Evolutionary conservation across 495 filamentous ascomycete species (phyloP).

Genomic region (Hyaloscypha bicolor): DNA sequence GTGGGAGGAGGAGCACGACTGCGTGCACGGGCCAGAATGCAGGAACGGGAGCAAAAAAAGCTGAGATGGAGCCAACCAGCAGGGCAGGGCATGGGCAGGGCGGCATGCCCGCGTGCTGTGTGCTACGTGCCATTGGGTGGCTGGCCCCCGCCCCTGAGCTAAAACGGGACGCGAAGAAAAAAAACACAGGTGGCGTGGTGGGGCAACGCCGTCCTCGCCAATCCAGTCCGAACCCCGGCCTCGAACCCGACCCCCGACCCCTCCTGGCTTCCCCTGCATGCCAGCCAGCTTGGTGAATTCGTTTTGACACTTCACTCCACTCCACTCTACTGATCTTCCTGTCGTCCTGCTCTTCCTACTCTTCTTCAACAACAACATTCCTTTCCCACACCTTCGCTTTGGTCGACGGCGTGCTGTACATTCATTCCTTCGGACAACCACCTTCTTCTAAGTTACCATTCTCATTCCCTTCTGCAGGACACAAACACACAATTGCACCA

Average conservation of each 20-base stretch:
- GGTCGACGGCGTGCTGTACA: constrained; percentile 27
- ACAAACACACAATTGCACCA: constrained; percentile 5
- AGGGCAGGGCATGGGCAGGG: no score
- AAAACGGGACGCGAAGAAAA: background rate
- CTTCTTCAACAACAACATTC: constrained; percentile 17
- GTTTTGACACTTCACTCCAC: background rate
- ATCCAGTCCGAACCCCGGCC: background rate
- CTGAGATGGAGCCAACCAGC: no score
- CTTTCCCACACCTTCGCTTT: constrained; percentile 26
- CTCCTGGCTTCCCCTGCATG: background rate
- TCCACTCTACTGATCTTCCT: background rate
- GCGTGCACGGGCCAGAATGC: no score
- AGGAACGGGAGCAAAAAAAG: no score
- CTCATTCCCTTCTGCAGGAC: constrained; percentile 16
- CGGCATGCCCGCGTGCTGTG: no score
- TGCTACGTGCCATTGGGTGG: no score
- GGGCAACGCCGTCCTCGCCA: background rate
- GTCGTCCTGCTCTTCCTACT: background rate
- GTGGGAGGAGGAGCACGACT: no score
- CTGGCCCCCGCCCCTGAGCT: no score
- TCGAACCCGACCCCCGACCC: no score
- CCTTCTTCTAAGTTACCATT: constrained; percentile 23
- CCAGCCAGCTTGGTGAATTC: background rate
- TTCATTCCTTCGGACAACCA: constrained; percentile 36
- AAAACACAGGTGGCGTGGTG: background rate